A percentile compares a stretch with the other conserved stretches of the same genome.
These are phyloP conservation scores for Aspergillus sparsus DNA, from an alignment of 495 filamentous ascomycete genomes.

Conservation along the genomic window DNA sequence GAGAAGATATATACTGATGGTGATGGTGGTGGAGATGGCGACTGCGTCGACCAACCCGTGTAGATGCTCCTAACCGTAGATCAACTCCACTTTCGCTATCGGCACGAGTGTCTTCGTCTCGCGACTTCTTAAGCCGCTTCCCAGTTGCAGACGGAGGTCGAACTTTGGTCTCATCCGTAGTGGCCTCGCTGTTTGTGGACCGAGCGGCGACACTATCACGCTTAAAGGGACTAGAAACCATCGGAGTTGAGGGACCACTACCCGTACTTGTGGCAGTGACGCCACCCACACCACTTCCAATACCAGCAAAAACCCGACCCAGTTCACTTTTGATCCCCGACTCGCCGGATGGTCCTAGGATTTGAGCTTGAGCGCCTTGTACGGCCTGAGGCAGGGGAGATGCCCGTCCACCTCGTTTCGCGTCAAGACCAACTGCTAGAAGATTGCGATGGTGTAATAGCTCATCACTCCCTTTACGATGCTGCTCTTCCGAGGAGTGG, in stretches of 20 bases:
- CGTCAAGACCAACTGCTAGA: constrained; percentile 46
- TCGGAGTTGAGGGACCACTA: constrained; percentile 58
- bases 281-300: constrained; percentile 80
- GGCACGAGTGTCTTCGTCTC: constrained; percentile 56
- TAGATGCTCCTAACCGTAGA: constrained; percentile 58
- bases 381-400: constrained; percentile 91
- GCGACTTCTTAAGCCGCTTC: constrained; percentile 55
- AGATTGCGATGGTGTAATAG: constrained; percentile 47
- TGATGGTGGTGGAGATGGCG: constrained; percentile 57
- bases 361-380: constrained; percentile 82
- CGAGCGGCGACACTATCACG: constrained; percentile 42
- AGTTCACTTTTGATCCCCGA: constrained; percentile 89
- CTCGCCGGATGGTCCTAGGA: constrained; percentile 71
- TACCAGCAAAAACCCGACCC: constrained; percentile 86
- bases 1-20: constrained; percentile 55
- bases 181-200: constrained; percentile 38
- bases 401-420: constrained; percentile 51
- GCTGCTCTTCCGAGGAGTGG: constrained; percentile 40
- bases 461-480: constrained; percentile 62
- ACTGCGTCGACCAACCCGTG: constrained; percentile 56
- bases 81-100: constrained; percentile 63
- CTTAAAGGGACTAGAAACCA: constrained; percentile 57
- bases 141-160: constrained; percentile 56
- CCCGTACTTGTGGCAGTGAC: constrained; percentile 54
- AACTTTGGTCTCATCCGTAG: constrained; percentile 38